These are phyloP conservation scores for Fusarium solani-melongenae DNA, from an alignment of 2,329 filamentous ascomycete species.

Conservation along the genomic window DNA sequence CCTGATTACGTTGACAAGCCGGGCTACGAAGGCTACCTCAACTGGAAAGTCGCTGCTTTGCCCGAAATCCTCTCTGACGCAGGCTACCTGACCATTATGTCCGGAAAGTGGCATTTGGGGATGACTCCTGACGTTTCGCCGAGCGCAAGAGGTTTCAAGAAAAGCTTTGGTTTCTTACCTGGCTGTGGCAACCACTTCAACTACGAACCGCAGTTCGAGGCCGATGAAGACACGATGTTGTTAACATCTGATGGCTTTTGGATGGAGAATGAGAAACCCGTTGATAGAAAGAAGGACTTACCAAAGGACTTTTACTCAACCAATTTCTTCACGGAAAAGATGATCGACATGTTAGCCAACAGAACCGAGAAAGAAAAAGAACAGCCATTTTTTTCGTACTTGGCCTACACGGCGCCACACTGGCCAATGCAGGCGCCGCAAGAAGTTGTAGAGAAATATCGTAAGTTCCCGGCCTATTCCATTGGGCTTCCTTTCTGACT, in stretches of 20 bases:
- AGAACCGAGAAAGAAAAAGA: constrained; percentile 48
- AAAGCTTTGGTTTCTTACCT: constrained; percentile 53
- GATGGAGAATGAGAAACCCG: constrained; percentile 54
- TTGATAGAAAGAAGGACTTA: constrained; percentile 51
- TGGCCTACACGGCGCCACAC: constrained; percentile 9
- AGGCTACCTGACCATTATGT: constrained; percentile 47
- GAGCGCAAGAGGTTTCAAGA: constrained; percentile 53
- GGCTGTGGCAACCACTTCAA: constrained; percentile 64
- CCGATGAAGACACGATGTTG: constrained; percentile 64
- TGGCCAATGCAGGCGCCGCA: constrained; percentile 6
- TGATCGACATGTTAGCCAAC: constrained; percentile 58
- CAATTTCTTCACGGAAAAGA: constrained; percentile 61
- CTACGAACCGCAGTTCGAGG: constrained; percentile 60
- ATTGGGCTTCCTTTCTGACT: neutral
- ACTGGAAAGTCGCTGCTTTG: constrained; percentile 42
- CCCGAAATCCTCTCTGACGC: constrained; percentile 43
- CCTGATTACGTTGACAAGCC: constrained; percentile 19
- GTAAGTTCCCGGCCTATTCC: neutral
- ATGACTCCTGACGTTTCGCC: constrained; percentile 40
- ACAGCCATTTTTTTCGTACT: constrained; percentile 57
- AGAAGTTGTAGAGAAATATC: neutral
- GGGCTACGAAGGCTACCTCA: constrained; percentile 47
- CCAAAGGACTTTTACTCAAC: constrained; percentile 64
- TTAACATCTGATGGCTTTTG: constrained; percentile 40
- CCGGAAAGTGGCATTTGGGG: constrained; percentile 50